Evolutionary conservation across 2,329 filamentous ascomycete genomes (phyloP).

Genomic region (Arthrobotrys iridis): DNA sequence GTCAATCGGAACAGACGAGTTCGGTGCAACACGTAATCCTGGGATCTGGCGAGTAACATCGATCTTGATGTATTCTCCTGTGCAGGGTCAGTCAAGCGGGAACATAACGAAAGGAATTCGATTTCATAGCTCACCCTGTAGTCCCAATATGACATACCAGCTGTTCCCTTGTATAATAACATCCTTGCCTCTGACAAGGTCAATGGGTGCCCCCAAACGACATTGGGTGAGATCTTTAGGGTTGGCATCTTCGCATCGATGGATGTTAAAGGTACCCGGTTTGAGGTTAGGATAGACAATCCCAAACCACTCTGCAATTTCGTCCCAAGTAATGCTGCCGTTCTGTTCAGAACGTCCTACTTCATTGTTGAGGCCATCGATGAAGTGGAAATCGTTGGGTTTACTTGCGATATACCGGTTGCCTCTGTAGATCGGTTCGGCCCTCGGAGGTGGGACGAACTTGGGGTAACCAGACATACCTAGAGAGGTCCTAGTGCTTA

Average conservation of each 20-base stretch:
- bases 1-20: neutral
- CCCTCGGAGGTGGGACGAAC: neutral
- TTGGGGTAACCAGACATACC: neutral
- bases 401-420: neutral
- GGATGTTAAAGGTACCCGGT: slow-evolving; percentile 3
- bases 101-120: neutral
- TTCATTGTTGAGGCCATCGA: slow-evolving; percentile 17
- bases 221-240: slow-evolving; percentile 3
- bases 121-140: neutral
- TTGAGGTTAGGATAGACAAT: slow-evolving; percentile 25
- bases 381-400: slow-evolving; percentile 17
- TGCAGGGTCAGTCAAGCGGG: neutral
- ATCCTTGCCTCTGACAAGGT: neutral
- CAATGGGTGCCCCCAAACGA: neutral
- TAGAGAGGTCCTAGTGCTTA: neutral
- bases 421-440: neutral
- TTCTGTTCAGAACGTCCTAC: slow-evolving; percentile 19
- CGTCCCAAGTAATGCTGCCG: slow-evolving; percentile 22
- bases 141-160: slow-evolving; percentile 4
- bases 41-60: neutral
- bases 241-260: slow-evolving; percentile 4
- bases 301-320: slow-evolving; percentile 17
- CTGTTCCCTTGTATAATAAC: neutral
- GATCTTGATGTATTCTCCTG: slow-evolving; percentile 17
- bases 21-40: neutral